phyloP scores from a whole-genome alignment of 345 rosid genomes.

The Stellera chamaejasme region DNA sequence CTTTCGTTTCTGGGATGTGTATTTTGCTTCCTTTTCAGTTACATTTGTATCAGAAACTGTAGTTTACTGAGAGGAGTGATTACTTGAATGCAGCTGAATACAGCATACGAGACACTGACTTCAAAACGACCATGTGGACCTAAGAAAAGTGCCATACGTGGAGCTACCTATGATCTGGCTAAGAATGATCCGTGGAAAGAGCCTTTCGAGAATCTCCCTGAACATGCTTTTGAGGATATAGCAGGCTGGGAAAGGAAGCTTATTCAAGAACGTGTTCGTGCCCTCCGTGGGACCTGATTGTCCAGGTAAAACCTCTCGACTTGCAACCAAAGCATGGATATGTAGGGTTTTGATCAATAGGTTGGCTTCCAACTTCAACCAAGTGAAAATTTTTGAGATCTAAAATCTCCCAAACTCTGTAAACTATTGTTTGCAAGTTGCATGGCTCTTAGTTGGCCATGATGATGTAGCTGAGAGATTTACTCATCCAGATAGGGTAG shows the following conservation, averaged over 20 bases:
- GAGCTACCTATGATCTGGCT: constrained; percentile 81
- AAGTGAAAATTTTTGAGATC: too few species aligned
- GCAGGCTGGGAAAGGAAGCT: constrained; percentile 90
- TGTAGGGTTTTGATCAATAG: too few species aligned
- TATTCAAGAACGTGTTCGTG: constrained; percentile 57
- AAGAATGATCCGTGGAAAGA: constrained; percentile 78
- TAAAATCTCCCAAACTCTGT: too few species aligned
- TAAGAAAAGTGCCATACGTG: constrained; percentile 60
- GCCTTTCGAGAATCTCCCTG: constrained; percentile 73
- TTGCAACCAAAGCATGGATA: neutral
- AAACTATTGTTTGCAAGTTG: too few species aligned
- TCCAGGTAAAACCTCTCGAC: constrained; percentile 7
- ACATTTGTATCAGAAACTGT: neutral
- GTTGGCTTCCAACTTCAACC: too few species aligned
- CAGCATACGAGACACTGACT: constrained; percentile 59
- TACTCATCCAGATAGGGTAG: too few species aligned
- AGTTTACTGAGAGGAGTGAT: neutral
- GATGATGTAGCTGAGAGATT: too few species aligned
- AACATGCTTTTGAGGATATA: constrained; percentile 59
- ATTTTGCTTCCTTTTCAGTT: neutral
- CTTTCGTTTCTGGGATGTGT: too few species aligned
- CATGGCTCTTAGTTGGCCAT: too few species aligned
- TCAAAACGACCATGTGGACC: constrained; percentile 85
- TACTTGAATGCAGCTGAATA: constrained; percentile 37
- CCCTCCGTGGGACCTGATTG: constrained; percentile 53